Base-by-base conservation (phyloP, 192 early-diverging fungal species). In the Coemansia sp. region DNA sequence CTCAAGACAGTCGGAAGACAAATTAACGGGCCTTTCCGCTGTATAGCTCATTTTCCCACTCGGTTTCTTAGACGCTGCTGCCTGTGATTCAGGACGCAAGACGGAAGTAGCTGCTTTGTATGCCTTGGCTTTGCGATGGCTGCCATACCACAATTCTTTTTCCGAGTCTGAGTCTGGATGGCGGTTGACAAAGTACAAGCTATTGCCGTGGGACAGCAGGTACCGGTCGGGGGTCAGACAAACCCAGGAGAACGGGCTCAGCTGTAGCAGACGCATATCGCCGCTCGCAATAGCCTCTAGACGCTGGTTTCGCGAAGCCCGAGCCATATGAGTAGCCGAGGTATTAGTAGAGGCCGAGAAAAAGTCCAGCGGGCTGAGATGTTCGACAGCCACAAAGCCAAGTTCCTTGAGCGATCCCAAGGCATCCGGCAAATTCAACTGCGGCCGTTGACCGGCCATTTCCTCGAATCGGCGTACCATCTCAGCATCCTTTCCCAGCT, bases 1-100 rank as follows among this genome's bases (percentile, higher is more conserved):
- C 34, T 59, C 70, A 37, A 92, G 74, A 21, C 74, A 72, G 60
- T 89, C 87, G 17, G 85, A 75, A 10, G 7, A 19, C 58, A 75
- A n/a, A 0, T 44, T 57, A 1, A 69, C 5, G 5, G 21, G 9
- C n/a, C 15, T 17, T 9, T 69, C 62, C 10, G 31, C 21, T 8
- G 73, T 42, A 36, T 68, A 74, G 45, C 29, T 42, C 46, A 37
- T 27, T 9, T 64, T n/a, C 38, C 66, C 14, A 29, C 17, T 34
- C 1, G 25, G 6, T 1, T 60, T 39, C n/a, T 39, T 50, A 21
- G 42, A 17, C 12, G 19, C 21, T n/a, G 19, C 27, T 10, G 3
- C 5, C 27, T 31, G 34, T 36, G 27, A 27, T 27, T 27, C 27
- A 36, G 34, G 7, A 45, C 17, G 31, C 46, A 12, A 17, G 32